phyloP scores from a whole-genome alignment of 768 basidiomycete genomes.

The Boletus barrowsii region DNA sequence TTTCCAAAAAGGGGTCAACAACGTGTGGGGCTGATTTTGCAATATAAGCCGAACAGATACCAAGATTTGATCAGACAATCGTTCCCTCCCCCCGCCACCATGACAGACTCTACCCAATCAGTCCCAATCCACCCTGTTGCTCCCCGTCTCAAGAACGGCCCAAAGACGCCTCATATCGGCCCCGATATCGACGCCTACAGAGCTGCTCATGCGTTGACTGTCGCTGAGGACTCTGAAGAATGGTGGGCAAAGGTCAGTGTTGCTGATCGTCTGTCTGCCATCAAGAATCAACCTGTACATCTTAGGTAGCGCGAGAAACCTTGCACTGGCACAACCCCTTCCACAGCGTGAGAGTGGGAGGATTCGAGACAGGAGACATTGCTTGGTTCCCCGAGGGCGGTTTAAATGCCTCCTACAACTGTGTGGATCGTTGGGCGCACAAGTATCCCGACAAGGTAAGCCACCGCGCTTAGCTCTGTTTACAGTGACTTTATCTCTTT shows the following conservation, averaged over 20 bases:
- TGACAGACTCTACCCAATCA: slow-evolving; percentile 37
- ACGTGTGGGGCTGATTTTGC: slow-evolving; percentile 1
- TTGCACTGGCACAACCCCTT: slow-evolving; percentile 90
- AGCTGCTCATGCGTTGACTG: slow-evolving; percentile 60
- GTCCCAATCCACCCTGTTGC: slow-evolving; percentile 68
- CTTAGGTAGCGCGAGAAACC: slow-evolving; percentile 65
- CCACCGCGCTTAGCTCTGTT: neutral
- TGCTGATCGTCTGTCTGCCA: neutral
- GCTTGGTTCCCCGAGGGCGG: slow-evolving; percentile 96
- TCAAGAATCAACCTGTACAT: neutral
- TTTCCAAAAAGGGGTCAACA: slow-evolving; percentile 13
- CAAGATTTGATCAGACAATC: neutral
- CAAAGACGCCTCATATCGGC: slow-evolving; percentile 72
- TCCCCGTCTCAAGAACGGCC: slow-evolving; percentile 61
- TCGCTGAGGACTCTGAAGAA: slow-evolving; percentile 73
- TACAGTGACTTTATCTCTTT: neutral
- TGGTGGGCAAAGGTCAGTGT: slow-evolving; percentile 83
- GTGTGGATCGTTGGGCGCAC: slow-evolving; percentile 95
- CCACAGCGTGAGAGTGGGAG: slow-evolving; percentile 78
- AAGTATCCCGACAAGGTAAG: slow-evolving; percentile 76
- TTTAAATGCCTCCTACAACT: slow-evolving; percentile 94
- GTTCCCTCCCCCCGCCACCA: slow-evolving; percentile 23
- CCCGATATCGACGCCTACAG: slow-evolving; percentile 77
- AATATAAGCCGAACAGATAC: slow-evolving; percentile 15
- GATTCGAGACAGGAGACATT: slow-evolving; percentile 83